phyloP scores from a whole-genome alignment of 2,329 filamentous ascomycete genomes.

The Chaetomium globosum region DNA sequence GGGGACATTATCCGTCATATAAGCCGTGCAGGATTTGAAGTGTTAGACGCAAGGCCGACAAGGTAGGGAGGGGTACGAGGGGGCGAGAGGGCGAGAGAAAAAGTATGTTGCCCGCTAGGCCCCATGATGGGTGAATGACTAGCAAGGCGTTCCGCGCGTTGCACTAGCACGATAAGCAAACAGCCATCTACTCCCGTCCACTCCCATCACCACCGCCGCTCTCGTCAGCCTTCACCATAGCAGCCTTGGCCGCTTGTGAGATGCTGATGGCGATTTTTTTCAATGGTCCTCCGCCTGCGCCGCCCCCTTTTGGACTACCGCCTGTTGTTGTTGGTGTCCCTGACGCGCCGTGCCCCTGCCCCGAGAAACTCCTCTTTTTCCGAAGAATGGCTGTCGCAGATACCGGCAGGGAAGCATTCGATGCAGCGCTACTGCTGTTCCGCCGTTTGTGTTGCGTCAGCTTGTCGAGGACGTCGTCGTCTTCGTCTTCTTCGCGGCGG shows the following conservation, averaged over 20 bases:
- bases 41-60: not conserved
- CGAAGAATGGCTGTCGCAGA: conserved; percentile 47
- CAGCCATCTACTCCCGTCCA: conserved; percentile 3
- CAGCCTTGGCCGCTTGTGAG: conserved; percentile 29
- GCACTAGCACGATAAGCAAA: not conserved
- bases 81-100: not conserved
- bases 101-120: not conserved
- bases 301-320: conserved; percentile 5
- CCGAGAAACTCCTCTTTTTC: conserved; percentile 42
- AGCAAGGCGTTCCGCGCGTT: not conserved
- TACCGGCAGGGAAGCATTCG: conserved; percentile 40
- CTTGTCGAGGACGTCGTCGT: conserved; percentile 89
- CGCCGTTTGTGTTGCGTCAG: conserved; percentile 68
- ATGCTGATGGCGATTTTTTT: conserved; percentile 37
- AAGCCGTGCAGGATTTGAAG: not conserved
- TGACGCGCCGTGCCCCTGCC: not conserved
- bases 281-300: conserved; percentile 5
- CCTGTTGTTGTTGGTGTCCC: not conserved
- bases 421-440: conserved; percentile 57
- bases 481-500: conserved; percentile 88
- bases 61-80: not conserved
- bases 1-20: conserved; percentile 14
- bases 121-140: not conserved
- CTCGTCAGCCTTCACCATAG: conserved; percentile 11
- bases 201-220: conserved; percentile 4